Evolutionary conservation across 176 grass and related monocot genomes (phyloP).

Genomic region (Bonia amplexicaulis): DNA sequence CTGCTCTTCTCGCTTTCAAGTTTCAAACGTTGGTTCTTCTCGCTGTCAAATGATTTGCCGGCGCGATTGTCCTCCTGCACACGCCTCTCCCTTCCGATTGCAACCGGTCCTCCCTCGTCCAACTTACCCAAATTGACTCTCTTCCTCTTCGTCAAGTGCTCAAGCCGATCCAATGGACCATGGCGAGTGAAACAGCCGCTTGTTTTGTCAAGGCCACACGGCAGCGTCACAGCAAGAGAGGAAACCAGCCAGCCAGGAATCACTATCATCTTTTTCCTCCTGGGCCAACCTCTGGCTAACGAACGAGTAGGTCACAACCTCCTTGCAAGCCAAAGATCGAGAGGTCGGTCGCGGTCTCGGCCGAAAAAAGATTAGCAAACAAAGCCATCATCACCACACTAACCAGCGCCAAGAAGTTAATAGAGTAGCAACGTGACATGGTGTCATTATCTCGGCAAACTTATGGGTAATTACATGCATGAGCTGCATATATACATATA

Average conservation of each 20-base stretch:
- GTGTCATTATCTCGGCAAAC: neutral
- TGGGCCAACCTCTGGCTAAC: neutral
- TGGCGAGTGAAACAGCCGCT: neutral
- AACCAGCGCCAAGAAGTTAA: neutral
- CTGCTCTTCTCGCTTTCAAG: neutral
- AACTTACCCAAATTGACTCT: neutral
- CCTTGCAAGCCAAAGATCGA: neutral
- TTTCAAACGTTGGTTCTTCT: too few species aligned
- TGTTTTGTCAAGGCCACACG: neutral
- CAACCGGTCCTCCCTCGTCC: neutral
- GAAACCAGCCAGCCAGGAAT: neutral
- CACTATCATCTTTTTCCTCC: too few species aligned
- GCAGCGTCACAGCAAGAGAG: neutral
- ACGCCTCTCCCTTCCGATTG: neutral
- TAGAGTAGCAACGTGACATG: neutral
- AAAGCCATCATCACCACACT: neutral
- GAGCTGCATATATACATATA: neutral
- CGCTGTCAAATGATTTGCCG: too few species aligned
- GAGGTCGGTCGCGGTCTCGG: neutral
- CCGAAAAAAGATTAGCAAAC: neutral
- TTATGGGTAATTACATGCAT: neutral
- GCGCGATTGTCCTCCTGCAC: neutral
- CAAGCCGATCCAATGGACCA: neutral
- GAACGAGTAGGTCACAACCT: neutral
- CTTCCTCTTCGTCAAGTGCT: neutral